Conservation (phyloP, 176 grass and related monocot genomes). For the Rhynchospora tenuis region DNA sequence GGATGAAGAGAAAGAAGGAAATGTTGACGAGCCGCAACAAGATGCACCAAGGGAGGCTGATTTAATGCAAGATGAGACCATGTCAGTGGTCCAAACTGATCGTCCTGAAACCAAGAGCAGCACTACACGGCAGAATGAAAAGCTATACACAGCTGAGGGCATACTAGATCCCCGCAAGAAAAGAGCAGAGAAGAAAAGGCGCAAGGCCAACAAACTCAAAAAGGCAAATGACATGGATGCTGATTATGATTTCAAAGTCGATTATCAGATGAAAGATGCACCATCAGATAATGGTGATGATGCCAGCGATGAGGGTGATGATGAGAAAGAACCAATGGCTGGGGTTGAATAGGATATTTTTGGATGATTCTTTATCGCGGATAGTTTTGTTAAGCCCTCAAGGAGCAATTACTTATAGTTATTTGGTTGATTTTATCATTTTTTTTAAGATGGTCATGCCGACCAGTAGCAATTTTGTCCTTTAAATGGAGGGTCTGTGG, state of each 20-base stretch:
- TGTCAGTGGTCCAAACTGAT: conserved; percentile 37
- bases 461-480: conserved; percentile 15
- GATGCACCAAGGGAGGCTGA: not conserved
- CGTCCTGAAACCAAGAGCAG: conserved; percentile 28
- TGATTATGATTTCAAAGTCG: conserved; percentile 54
- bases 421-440: not conserved
- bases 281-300: not conserved
- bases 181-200: conserved; percentile 47
- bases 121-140: conserved; percentile 44
- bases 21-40: not conserved
- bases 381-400: not conserved
- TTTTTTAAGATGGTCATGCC: not conserved
- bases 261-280: conserved; percentile 34
- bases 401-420: not conserved
- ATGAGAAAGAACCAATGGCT: conserved; percentile 30
- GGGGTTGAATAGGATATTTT: conserved; percentile 38
- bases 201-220: conserved; percentile 31
- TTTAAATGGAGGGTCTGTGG: not conserved
- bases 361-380: not conserved
- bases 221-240: conserved; percentile 24
- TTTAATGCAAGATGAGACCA: conserved; percentile 32
- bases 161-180: conserved; percentile 69
- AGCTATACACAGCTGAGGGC: conserved; percentile 64
- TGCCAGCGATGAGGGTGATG: not conserved
- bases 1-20: conserved; percentile 10